Base-by-base conservation (phyloP, 2,329 filamentous ascomycete species). In the Chrysoporthe cubensis region DNA sequence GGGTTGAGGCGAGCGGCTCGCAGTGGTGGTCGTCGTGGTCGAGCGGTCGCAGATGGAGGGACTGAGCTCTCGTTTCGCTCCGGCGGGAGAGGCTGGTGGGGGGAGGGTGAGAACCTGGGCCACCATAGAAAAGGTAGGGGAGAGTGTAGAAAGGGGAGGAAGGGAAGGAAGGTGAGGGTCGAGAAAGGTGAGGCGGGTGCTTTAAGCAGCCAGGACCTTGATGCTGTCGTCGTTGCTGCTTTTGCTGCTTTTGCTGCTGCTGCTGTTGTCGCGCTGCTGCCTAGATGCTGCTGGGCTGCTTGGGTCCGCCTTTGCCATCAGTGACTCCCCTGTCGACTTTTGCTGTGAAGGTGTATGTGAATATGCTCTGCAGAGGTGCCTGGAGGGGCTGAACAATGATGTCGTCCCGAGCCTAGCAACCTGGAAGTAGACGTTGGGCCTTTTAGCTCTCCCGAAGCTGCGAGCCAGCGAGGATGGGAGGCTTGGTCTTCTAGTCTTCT, bases 1-100 rank as follows among this genome's bases (percentile, higher is more conserved):
- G 68, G 59, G 46, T 54, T 34, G 46, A 11, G 59, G 58, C 59
- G 44, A 60, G 37, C 26, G 63, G 26, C 34, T 58, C 18, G 34
- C 44, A 46, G 59, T 61, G n/a, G 43, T 46, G 13, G 52, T 34
- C 32, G 63, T 60, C 16, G 62, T 42, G 7, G 57, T 44, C 11
- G 59, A 61, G 26, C 42, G 43, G 40, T 61, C 43, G 59, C 43
- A n/a, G 43, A 59, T 4, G 13, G 34, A 60, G 34, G 56, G 42
- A 40, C 8, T 42, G 43, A 43, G 18, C 34, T 59, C 63, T 26
- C 26, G 32, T 46, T 58, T 64, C 42, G 43, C 3, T 1, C 4
- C 58, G 16, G 32, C 57, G 40, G n/a, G 13, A 26, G 57, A 44
- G 40, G 57, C n/a, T 34, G 62, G 42, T 8, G 42, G 50, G 11